Evolutionary conservation across 495 filamentous ascomycete genomes (phyloP), one percentile per base, ranked within the genome.

Genomic region (Trichoderma reesei): DNA sequence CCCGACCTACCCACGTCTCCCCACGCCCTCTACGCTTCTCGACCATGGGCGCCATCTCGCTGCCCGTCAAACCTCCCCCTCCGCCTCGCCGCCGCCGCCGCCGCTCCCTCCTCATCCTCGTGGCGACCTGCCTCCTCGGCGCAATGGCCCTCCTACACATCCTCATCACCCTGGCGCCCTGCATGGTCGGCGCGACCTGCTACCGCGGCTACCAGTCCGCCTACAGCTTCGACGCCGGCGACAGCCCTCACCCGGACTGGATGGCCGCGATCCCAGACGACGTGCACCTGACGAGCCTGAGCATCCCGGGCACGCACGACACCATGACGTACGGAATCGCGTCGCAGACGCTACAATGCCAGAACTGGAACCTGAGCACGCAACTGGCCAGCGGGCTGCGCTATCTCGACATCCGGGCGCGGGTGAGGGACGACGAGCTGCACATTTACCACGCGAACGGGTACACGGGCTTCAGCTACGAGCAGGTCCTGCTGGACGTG

Each of bases 251-350:
- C 20, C 16, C 63, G 11, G 31, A n/a, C 60, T 94, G 90, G 90
- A 92, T 93, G 88, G 67, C 73, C 44, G 76, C 80, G 34, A 74
- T 92, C 18, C 77, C 76, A 31, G 83, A 90, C 69, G 76, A 80
- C 20, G 83, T 77, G 3, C 76, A 85, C 0, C 76, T 92, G n/a
- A 88, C 88, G n/a, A 82, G 85, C 5, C 81, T 94, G 11, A 89
- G 86, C 26, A 91, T 94, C 59, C 90, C 90, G 4, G 90, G 90
- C 63, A 92, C 90, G 0, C 90, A 94, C 78, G 92, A 94, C 72
- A 87, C 86, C 5, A 85, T 89, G 9, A 90, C 90, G 3, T 83
- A 82, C 73, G 76, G 89, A 70, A 71, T 65, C 26, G 89, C 86
- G 6, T 41, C 38, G 4, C 26, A 42, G 26, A 18, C 31, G 51